Evolutionary conservation across 805 yeast genomes (phyloP).

Genomic region (Saccharomycopsis olivae): DNA sequence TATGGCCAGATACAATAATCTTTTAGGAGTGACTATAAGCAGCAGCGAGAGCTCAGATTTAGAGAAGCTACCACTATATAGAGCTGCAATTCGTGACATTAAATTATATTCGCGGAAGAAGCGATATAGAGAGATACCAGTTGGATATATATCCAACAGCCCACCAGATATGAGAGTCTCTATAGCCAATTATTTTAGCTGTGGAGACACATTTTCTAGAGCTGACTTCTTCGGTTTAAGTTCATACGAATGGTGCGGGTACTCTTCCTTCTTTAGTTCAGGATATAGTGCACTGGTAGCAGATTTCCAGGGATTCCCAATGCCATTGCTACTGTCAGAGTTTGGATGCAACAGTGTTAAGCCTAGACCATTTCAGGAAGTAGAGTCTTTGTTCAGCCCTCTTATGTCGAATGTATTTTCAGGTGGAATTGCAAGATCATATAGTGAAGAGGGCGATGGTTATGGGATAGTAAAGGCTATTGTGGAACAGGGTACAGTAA

Average conservation of each 20-base stretch:
- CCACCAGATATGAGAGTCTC: slow-evolving; percentile 54
- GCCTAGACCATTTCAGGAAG: slow-evolving; percentile 75
- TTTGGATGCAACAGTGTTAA: slow-evolving; percentile 71
- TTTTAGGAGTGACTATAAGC: slow-evolving; percentile 79
- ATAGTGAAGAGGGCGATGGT: slow-evolving; percentile 72
- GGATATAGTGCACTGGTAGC: slow-evolving; percentile 66
- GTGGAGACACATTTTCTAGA: slow-evolving; percentile 53
- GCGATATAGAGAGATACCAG: slow-evolving; percentile 61
- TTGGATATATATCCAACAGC: slow-evolving; percentile 77
- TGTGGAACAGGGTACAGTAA: slow-evolving; percentile 32
- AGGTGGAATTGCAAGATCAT: slow-evolving; percentile 91
- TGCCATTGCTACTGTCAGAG: slow-evolving; percentile 80
- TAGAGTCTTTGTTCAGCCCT: slow-evolving; percentile 49
- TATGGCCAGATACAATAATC: slow-evolving; percentile 59
- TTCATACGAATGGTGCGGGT: slow-evolving; percentile 86
- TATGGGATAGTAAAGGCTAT: slow-evolving; percentile 65
- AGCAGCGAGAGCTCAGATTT: slow-evolving; percentile 58
- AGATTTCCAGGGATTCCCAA: slow-evolving; percentile 60
- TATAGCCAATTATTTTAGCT: slow-evolving; percentile 66
- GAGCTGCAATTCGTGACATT: slow-evolving; percentile 74
- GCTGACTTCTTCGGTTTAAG: slow-evolving; percentile 81
- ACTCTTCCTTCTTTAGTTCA: slow-evolving; percentile 43
- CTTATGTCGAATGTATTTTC: slow-evolving; percentile 88
- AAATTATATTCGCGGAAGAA: slow-evolving; percentile 51
- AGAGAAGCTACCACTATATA: slow-evolving; percentile 69